Evolutionary conservation across 345 rosid species (phyloP).

Genomic region (Aquilaria yunnanensis): DNA sequence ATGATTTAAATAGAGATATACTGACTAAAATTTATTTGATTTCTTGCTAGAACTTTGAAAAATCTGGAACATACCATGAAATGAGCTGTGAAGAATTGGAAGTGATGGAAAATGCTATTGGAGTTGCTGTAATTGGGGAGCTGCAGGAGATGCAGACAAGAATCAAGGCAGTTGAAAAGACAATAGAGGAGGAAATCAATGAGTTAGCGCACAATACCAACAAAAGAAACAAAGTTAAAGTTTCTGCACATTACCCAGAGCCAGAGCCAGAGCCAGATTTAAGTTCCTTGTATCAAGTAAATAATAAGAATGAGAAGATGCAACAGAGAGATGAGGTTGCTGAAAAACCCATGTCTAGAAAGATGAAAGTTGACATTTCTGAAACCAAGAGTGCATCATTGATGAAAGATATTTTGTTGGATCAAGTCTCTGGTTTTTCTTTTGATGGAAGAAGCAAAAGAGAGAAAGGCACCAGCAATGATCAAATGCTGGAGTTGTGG

Average conservation of each 20-base stretch:
- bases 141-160: constrained; percentile 44
- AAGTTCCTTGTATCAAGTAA: constrained; percentile 16
- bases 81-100: constrained; percentile 19
- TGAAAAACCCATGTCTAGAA: constrained; percentile 27
- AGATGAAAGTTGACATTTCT: constrained; percentile 28
- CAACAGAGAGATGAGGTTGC: constrained; percentile 26
- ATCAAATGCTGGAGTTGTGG: constrained; percentile 50
- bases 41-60: too few relatives aligned
- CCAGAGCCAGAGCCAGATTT: constrained; percentile 16
- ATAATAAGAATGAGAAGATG: constrained; percentile 22
- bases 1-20: too few relatives aligned
- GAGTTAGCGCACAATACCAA: constrained; percentile 23
- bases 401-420: constrained; percentile 64
- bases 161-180: constrained; percentile 51
- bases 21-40: too few relatives aligned
- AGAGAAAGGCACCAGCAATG: constrained; percentile 23
- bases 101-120: constrained; percentile 17
- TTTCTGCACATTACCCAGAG: constrained; percentile 13
- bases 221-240: constrained; percentile 10
- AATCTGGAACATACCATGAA: constrained; percentile 11
- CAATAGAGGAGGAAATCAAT: constrained; percentile 45
- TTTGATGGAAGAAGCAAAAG: constrained; percentile 37
- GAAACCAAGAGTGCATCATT: constrained; percentile 30
- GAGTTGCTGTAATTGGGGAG: constrained; percentile 41
- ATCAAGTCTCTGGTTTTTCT: constrained; percentile 62